Conservation (phyloP, 345 rosid species). For the Salix viminalis region DNA sequence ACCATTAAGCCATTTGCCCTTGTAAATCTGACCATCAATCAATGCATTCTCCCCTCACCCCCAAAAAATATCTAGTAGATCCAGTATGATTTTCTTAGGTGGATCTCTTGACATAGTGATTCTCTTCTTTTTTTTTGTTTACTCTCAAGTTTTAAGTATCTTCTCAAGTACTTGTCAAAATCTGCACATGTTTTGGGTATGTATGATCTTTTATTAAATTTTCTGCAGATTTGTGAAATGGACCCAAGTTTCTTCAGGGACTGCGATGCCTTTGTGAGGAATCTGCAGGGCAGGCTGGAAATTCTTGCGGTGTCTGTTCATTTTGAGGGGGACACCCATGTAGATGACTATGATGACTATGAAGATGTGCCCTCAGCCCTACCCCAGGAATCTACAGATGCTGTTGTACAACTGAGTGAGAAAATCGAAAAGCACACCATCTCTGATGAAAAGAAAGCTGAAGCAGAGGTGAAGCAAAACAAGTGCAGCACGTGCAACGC, state of each 20-base stretch:
- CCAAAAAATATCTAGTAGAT: no score
- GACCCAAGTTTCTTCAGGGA: slow-evolving; percentile 80
- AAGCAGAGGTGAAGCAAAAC: slow-evolving; percentile 54
- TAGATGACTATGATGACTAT: slow-evolving; percentile 69
- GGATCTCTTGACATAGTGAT: not conserved
- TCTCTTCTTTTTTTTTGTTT: not conserved
- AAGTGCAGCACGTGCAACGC: slow-evolving; percentile 87
- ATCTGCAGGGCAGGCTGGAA: slow-evolving; percentile 76
- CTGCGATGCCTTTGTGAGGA: slow-evolving; percentile 75
- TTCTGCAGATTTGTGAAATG: slow-evolving; percentile 67
- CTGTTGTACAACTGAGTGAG: slow-evolving; percentile 43
- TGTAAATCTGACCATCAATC: no score
- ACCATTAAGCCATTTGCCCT: no score
- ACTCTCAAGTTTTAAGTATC: no score
- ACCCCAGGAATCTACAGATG: slow-evolving; percentile 32
- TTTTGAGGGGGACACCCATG: slow-evolving; percentile 79
- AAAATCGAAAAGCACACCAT: slow-evolving; percentile 48
- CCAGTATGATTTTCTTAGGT: not conserved
- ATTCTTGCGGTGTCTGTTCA: slow-evolving; percentile 86
- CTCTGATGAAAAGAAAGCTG: slow-evolving; percentile 33
- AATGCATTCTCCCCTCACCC: no score
- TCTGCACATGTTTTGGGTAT: not conserved
- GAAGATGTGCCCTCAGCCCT: slow-evolving; percentile 43
- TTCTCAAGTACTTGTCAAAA: not conserved
- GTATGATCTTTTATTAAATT: not conserved